Conservation (phyloP, 1,284 basidiomycete species). For the Ceratobasidium sp. region DNA sequence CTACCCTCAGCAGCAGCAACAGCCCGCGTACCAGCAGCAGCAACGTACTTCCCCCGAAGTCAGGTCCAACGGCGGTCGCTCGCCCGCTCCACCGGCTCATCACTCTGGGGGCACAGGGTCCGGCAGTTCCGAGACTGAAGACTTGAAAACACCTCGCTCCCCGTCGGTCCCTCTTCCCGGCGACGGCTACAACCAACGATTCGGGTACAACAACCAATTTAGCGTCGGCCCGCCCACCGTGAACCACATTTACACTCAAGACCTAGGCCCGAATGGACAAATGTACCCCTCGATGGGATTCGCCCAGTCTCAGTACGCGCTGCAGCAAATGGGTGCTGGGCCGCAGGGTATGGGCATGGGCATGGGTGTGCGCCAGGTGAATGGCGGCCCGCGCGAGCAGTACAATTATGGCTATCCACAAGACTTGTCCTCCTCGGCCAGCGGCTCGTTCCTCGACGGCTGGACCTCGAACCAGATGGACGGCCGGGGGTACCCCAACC, state of each 20-base stretch:
- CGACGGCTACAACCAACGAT: slow-evolving; percentile 1
- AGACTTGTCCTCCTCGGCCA: slow-evolving; percentile 26
- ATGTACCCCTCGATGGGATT: slow-evolving; percentile 34
- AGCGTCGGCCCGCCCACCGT: slow-evolving; percentile 10
- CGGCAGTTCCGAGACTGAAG: slow-evolving; percentile 22
- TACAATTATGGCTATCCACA: slow-evolving; percentile 22
- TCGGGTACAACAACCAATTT: slow-evolving; percentile 4
- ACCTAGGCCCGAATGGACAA: slow-evolving; percentile 20
- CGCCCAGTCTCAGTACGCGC: slow-evolving; percentile 24
- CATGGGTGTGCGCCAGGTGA: slow-evolving; percentile 19
- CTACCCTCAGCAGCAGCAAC: background rate
- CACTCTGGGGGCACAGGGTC: background rate
- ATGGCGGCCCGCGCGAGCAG: background rate
- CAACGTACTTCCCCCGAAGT: slow-evolving; percentile 7
- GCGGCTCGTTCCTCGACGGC: slow-evolving; percentile 30
- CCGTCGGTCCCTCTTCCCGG: slow-evolving; percentile 25
- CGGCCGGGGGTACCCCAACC: slow-evolving; percentile 20
- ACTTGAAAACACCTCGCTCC: slow-evolving; percentile 23
- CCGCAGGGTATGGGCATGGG: slow-evolving; percentile 19
- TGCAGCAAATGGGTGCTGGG: slow-evolving; percentile 28
- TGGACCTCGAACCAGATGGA: slow-evolving; percentile 28
- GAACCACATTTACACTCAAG: slow-evolving; percentile 31
- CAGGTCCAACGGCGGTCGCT: slow-evolving; percentile 11
- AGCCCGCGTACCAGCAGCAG: no score
- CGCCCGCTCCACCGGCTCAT: slow-evolving; percentile 3